Base-by-base conservation (phyloP, 2,329 filamentous ascomycete genomes). In the Ophiosphaerella herpotricha region DNA sequence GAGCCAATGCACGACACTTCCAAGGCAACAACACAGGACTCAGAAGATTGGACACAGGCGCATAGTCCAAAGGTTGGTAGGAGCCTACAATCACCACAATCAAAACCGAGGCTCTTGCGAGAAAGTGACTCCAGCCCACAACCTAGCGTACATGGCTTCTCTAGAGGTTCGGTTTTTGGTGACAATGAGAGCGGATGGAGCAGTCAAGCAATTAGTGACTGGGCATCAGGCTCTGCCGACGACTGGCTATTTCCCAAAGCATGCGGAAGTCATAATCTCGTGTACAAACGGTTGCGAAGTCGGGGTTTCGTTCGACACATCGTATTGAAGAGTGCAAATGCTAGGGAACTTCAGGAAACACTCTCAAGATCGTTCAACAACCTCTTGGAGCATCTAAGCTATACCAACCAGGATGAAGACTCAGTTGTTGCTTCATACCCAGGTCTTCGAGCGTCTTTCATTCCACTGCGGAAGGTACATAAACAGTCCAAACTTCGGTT, bases 401-500 rank as follows among this genome's bases (percentile, higher is more conserved):
- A 67, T 32, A 61, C 62, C 11, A 58, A 66, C 21, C 57, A 62
- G 18, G 63, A 66, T 32, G 58, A 61, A n/a, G 60, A 67, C n/a
- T 58, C 58, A 7, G 58, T 59, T 37, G 50, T 68, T n/a, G 48
- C 50, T 31, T 43, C 60, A 1, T 61, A 64, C 33, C 75, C 86
- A 16, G 89, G 85, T 5, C 77, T 92, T 14, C 80, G 82, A 46
- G 85, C 87, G 37, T 73, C 82, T 0, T 90, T 88, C 81, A 81
- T 92, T n/a, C 89, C 89, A 5, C 76, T 93, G 14, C 83, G 89
- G 43, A 92, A 92, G 68, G 76, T 90, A 2, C 84, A 89, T 66
- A 90, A 88, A 64, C 87, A 90, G 49, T 86, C 86, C 0, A 82
- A 85, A 23, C 78, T 93, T 6, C 83, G 85, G 1, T 91, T 91